Conservation (phyloP, 768 basidiomycete genomes). For the Kwoniella shandongensis region DNA sequence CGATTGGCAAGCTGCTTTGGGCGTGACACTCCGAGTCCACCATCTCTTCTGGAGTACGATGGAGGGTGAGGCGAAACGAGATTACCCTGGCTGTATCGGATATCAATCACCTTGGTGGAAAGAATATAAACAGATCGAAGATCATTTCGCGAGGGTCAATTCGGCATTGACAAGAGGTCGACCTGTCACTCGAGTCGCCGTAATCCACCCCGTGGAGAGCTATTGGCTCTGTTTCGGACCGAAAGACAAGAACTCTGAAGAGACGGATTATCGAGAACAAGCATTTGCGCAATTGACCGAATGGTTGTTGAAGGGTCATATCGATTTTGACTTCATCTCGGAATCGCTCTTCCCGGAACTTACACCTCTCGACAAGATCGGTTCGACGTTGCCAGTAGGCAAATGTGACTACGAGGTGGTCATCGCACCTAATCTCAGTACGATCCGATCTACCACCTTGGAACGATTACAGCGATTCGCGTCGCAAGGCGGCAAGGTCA, state of each 20-base stretch:
- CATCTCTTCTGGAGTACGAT: constrained; percentile 36
- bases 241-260: constrained; percentile 25
- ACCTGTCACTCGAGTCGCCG: constrained; percentile 35
- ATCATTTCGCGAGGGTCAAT: constrained; percentile 39
- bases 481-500: constrained; percentile 31
- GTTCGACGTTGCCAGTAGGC: constrained; percentile 26
- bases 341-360: constrained; percentile 35
- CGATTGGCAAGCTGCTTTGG: constrained; percentile 45
- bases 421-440: constrained; percentile 35
- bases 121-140: constrained; percentile 36
- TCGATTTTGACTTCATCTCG: constrained; percentile 45
- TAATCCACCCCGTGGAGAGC: constrained; percentile 45
- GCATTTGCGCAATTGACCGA: constrained; percentile 33
- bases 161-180: constrained; percentile 31
- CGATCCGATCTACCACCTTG: constrained; percentile 36
- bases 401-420: constrained; percentile 35
- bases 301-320: constrained; percentile 34
- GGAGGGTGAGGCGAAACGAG: constrained; percentile 40
- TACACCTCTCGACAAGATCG: constrained; percentile 19
- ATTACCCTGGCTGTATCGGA: constrained; percentile 40
- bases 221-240: constrained; percentile 42
- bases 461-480: constrained; percentile 27
- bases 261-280: constrained; percentile 28
- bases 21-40: constrained; percentile 36
- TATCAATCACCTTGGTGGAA: constrained; percentile 44